phyloP scores from a whole-genome alignment of 2,329 filamentous ascomycete genomes.

The Aspergillus sp. region DNA sequence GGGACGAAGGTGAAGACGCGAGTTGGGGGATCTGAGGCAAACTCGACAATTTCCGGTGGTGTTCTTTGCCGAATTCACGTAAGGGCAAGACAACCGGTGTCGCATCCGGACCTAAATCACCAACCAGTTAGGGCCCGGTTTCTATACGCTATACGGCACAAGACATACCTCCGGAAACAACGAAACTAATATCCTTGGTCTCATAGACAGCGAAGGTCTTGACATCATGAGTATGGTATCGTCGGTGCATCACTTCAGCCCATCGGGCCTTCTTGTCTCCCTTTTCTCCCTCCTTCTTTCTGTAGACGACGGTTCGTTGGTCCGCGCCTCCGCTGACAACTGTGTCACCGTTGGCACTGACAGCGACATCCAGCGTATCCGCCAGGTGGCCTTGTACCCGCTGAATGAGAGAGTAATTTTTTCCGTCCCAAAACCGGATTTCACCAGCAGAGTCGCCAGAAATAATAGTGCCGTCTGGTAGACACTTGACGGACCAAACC shows the following conservation, averaged over 20 bases:
- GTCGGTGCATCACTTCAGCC: slow-evolving; percentile 75
- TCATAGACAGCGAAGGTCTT: slow-evolving; percentile 92
- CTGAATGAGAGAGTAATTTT: slow-evolving; percentile 81
- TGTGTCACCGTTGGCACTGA: slow-evolving; percentile 67
- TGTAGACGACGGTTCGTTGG: slow-evolving; percentile 75
- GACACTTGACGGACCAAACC: slow-evolving; percentile 85
- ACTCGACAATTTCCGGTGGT: slow-evolving; percentile 72
- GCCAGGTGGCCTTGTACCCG: slow-evolving; percentile 79
- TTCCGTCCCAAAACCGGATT: slow-evolving; percentile 86
- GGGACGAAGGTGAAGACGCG: slow-evolving; percentile 61
- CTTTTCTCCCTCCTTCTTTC: slow-evolving; percentile 44
- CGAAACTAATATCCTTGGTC: slow-evolving; percentile 69
- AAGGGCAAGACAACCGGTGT: slow-evolving; percentile 75
- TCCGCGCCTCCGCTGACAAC: slow-evolving; percentile 92
- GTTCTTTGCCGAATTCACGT: slow-evolving; percentile 65
- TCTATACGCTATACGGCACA: not conserved
- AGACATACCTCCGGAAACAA: slow-evolving; percentile 76
- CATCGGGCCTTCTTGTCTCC: slow-evolving; percentile 57
- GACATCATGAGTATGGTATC: slow-evolving; percentile 89
- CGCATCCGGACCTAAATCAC: slow-evolving; percentile 64
- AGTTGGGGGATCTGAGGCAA: slow-evolving; percentile 72
- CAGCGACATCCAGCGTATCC: slow-evolving; percentile 81
- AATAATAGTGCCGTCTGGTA: slow-evolving; percentile 81
- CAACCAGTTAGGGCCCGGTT: slow-evolving; percentile 22
- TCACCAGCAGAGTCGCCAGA: slow-evolving; percentile 94